Base-by-base conservation (phyloP, 2,329 filamentous ascomycete genomes). In the Clarireedia hainanense region DNA sequence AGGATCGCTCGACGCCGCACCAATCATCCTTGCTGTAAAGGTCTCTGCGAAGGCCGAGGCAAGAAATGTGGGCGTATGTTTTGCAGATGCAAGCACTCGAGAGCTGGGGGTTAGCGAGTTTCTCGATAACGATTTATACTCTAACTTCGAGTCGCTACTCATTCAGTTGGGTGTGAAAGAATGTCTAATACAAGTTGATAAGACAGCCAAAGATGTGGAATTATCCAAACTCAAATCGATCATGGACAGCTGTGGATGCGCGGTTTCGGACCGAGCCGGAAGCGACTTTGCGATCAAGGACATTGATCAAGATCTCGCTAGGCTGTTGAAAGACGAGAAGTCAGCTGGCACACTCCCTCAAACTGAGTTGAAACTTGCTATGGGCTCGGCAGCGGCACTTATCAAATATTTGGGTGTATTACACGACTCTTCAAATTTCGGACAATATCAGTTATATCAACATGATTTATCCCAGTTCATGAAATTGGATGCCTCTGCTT, bases 61-160 rank as follows among this genome's bases (percentile, higher is more conserved):
- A 5, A 81, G 94, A 47, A 89, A 81, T 61, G 87, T 99, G 0
- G 94, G 94, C 7, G 92, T 99, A 5, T 97, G 94, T 73, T 99
- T 99, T 69, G 95, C 94, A 6, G 94, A 99, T 75, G 94, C 95
- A 1, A 96, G 90, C 63, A 92, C 97, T 26, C 81, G 94, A 51
- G 94, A 99, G 74, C 80, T 99, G 2, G 94, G 94, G 7, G 91
- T 99, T 53, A 96, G 89, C 76, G 95, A 99, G 69, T 99, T 99
- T 63, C 81, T 96, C n/a, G 94, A 99, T 76, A 99, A 97, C 68
- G 94, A 99, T 69, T 78, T 96, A 9, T 99, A 95, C 74, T 97
- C 92, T 52, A 99, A 99, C 70, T 95, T 99, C 63, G 94, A 99
- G 73, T 91, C 91, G 3, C 79, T 99, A 17, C 81, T 99, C 52